Conservation (phyloP, 208 protist genomes). For the Hexamita inflata region DNA sequence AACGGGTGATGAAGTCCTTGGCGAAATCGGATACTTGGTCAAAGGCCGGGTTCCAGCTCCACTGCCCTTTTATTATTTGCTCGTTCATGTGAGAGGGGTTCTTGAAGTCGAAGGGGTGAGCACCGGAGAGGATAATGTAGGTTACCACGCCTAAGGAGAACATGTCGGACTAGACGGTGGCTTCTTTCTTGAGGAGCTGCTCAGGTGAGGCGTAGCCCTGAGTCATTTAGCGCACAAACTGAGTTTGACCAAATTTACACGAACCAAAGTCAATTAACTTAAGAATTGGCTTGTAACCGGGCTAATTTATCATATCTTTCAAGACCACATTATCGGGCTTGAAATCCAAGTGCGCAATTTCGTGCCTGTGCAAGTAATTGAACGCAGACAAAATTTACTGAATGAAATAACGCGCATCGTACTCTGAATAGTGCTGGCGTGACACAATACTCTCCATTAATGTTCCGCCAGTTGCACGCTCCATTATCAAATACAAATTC, state of each 20-base stretch:
- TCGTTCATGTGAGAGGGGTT: too few relatives aligned
- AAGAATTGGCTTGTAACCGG: too few relatives aligned
- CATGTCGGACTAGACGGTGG: slow-evolving; percentile 30
- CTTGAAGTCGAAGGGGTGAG: slow-evolving; percentile 40
- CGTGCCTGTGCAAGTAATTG: slow-evolving; percentile 51
- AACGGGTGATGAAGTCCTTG: too few relatives aligned
- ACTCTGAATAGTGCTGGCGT: slow-evolving; percentile 52
- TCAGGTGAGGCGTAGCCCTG: slow-evolving; percentile 47
- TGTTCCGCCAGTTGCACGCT: slow-evolving; percentile 54
- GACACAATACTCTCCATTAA: slow-evolving; percentile 62
- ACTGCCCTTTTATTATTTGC: too few relatives aligned
- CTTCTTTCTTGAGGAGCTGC: slow-evolving; percentile 34
- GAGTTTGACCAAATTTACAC: too few relatives aligned
- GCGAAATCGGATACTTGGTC: too few relatives aligned
- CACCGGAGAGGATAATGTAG: slow-evolving; percentile 44
- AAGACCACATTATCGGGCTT: slow-evolving; percentile 67
- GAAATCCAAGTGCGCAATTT: slow-evolving; percentile 65
- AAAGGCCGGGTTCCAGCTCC: too few relatives aligned
- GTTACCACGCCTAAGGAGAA: slow-evolving; percentile 39
- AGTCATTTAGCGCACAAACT: slow-evolving; percentile 40
- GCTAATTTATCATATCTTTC: slow-evolving; percentile 22
- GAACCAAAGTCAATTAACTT: too few relatives aligned
- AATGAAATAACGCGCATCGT: slow-evolving; percentile 48
- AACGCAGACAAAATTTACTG: slow-evolving; percentile 51
- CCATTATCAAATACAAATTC: slow-evolving; percentile 52